phyloP scores from a whole-genome alignment of 2,329 filamentous ascomycete genomes.

The Stemphylium beticola region DNA sequence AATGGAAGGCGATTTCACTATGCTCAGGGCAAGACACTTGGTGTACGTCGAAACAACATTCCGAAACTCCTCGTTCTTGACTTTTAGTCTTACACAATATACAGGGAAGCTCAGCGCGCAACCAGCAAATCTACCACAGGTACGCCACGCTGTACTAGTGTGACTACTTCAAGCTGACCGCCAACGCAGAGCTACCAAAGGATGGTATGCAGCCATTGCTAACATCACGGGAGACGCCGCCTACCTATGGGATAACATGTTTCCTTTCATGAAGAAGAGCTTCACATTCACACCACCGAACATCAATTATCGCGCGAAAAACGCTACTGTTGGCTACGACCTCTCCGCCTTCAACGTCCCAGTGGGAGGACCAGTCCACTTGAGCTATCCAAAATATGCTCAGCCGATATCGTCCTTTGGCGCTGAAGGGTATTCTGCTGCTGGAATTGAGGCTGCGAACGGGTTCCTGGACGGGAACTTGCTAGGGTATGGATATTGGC shows the following conservation, averaged over 20 bases:
- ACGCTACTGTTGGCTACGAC: constrained; percentile 10
- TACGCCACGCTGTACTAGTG: not conserved
- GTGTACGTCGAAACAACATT: constrained; percentile 9
- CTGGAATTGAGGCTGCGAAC: constrained; percentile 8
- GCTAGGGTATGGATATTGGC: constrained; percentile 11
- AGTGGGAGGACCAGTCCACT: constrained; percentile 9
- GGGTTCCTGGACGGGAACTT: constrained; percentile 10
- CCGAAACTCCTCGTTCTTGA: not conserved
- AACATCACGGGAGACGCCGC: constrained; percentile 31
- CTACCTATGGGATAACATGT: constrained; percentile 33
- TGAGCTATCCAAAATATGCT: constrained; percentile 19
- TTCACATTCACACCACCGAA: constrained; percentile 36
- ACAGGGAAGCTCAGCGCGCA: constrained; percentile 29
- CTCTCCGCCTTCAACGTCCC: constrained; percentile 8
- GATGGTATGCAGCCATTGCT: constrained; percentile 16
- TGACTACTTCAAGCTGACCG: not conserved
- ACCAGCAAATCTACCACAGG: constrained; percentile 33
- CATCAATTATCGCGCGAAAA: constrained; percentile 7
- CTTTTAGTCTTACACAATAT: not conserved
- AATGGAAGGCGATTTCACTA: constrained; percentile 28
- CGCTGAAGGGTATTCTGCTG: constrained; percentile 8
- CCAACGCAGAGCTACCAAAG: constrained; percentile 9
- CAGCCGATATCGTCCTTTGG: constrained; percentile 13
- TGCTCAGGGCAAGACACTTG: constrained; percentile 34
- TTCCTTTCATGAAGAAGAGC: constrained; percentile 35